phyloP scores from a whole-genome alignment of 78 protist species.

The Planoprotostelium fungivorum region DNA sequence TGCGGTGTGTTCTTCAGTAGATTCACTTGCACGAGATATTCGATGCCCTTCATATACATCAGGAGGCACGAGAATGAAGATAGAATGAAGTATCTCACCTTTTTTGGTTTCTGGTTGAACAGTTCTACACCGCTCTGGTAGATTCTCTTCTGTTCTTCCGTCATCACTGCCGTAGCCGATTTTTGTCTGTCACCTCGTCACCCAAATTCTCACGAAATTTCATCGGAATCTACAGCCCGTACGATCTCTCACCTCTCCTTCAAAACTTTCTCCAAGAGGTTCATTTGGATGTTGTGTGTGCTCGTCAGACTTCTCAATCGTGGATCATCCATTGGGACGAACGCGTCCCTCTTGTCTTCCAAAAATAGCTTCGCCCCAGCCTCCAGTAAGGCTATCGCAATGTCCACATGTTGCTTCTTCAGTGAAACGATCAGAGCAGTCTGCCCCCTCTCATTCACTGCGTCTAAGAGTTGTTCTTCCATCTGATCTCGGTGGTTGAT shows the following conservation, averaged over 20 bases:
- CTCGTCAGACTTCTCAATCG: not conserved
- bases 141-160: not conserved
- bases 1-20: slow-evolving; percentile 23
- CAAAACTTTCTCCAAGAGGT: not conserved
- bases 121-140: not conserved
- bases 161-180: not conserved
- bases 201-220: not conserved
- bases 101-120: not conserved
- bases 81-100: not conserved
- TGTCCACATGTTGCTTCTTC: not conserved
- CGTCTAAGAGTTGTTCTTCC: not conserved
- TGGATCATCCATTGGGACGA: not conserved
- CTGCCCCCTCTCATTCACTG: not conserved
- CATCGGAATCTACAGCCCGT: no score
- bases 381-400: not conserved
- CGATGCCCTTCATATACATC: slow-evolving; percentile 30
- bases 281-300: not conserved
- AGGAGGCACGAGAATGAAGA: not conserved
- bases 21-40: slow-evolving; percentile 13
- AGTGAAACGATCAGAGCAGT: not conserved
- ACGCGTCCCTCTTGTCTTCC: not conserved
- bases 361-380: not conserved
- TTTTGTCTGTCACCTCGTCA: not conserved
- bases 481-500: not conserved
- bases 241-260: not conserved